Evolutionary conservation across 495 filamentous ascomycete genomes (phyloP).

Genomic region (Beverwykella pulmonaria): DNA sequence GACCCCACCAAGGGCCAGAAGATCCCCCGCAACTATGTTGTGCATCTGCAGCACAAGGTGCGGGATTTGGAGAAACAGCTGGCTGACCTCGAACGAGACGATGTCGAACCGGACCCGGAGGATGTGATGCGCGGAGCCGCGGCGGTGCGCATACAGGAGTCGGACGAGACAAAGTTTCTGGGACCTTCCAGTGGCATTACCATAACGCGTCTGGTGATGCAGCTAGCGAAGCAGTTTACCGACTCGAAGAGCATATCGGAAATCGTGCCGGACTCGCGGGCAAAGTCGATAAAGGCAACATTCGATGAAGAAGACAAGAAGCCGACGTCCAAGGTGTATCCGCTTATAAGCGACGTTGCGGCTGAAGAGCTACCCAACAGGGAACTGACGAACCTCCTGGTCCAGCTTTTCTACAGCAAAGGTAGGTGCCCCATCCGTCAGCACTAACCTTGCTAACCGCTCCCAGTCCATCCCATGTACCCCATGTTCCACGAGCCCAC

Average conservation of each 20-base stretch:
- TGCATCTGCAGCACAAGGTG: conserved; percentile 81
- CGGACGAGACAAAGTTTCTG: conserved; percentile 83
- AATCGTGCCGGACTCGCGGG: conserved; percentile 72
- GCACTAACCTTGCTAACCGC: not conserved
- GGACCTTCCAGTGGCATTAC: conserved; percentile 92
- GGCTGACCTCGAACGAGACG: conserved; percentile 59
- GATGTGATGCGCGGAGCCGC: conserved; percentile 80
- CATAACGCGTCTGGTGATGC: conserved; percentile 91
- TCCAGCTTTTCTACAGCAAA: conserved; percentile 79
- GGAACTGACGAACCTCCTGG: conserved; percentile 67
- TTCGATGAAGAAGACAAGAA: conserved; percentile 61
- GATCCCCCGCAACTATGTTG: conserved; percentile 83
- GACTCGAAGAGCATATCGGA: conserved; percentile 83
- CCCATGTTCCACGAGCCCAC: conserved; percentile 82
- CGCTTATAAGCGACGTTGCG: conserved; percentile 74
- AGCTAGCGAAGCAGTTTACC: conserved; percentile 86
- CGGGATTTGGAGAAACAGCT: conserved; percentile 77
- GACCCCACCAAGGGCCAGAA: conserved; percentile 78
- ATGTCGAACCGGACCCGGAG: conserved; percentile 68
- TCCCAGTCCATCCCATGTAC: conserved; percentile 78
- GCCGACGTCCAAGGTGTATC: conserved; percentile 70
- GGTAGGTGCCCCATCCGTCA: conserved; percentile 53
- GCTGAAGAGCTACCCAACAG: conserved; percentile 69
- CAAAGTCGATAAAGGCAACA: conserved; percentile 59
- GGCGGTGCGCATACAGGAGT: conserved; percentile 75